These are phyloP conservation scores for Exophiala xenobiotica DNA, from an alignment of 2,329 filamentous ascomycete genomes.

Conservation along the genomic window DNA sequence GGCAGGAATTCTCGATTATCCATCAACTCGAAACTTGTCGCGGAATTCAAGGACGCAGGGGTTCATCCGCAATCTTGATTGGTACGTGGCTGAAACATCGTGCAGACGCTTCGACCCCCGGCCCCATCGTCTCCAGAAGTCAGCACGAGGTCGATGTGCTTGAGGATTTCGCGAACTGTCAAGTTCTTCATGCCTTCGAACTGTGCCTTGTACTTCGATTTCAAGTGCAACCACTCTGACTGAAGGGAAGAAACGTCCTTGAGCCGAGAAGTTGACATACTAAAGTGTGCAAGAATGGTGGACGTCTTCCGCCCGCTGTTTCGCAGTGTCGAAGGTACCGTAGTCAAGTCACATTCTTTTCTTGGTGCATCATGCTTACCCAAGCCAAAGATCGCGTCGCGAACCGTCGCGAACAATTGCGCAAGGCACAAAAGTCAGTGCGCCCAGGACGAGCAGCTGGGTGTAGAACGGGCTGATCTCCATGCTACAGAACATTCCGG, in stretches of 20 bases:
- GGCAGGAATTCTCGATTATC: background rate
- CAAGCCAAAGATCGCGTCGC: conserved; percentile 16
- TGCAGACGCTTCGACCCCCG: no score
- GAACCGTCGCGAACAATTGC: conserved; percentile 40
- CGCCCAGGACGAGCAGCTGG: background rate
- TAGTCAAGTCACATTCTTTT: background rate
- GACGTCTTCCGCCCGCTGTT: conserved; percentile 21
- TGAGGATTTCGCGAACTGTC: no score
- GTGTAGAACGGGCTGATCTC: background rate
- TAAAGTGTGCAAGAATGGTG: conserved; percentile 5
- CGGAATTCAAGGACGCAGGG: background rate
- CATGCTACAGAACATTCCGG: conserved; percentile 15
- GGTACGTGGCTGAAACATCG: no score
- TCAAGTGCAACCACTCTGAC: no score
- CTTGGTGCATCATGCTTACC: no score
- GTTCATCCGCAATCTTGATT: background rate
- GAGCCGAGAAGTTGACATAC: background rate
- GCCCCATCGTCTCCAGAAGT: no score
- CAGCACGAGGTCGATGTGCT: no score
- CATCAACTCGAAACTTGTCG: background rate
- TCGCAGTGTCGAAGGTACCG: conserved; percentile 16
- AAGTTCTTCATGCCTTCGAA: no score
- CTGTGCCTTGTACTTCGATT: no score
- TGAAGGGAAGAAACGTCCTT: no score
- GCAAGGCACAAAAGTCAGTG: conserved; percentile 34